These are phyloP conservation scores for Peribolospora baueri DNA, from an alignment of 768 basidiomycete species.

Conservation along the genomic window DNA sequence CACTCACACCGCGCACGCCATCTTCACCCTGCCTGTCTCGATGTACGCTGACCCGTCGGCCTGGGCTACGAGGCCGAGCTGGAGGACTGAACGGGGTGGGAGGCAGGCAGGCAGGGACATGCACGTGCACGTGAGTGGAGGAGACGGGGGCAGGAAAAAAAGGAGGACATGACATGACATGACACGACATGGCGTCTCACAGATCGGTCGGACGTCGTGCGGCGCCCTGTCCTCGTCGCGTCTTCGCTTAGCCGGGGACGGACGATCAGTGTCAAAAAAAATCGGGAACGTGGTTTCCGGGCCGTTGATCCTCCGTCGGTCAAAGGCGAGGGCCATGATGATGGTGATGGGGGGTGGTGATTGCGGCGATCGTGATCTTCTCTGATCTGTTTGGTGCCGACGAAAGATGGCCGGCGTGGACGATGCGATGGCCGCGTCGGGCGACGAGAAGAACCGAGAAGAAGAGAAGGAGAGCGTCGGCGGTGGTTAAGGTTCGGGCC, in stretches of 20 bases:
- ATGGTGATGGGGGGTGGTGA: too few species aligned
- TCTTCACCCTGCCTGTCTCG: constrained; percentile 71
- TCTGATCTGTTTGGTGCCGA: too few species aligned
- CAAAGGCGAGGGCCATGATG: constrained; percentile 21
- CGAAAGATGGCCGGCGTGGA: too few species aligned
- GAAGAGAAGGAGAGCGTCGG: too few species aligned
- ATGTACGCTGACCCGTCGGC: constrained; percentile 95
- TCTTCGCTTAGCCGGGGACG: constrained; percentile 17
- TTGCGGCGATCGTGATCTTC: too few species aligned
- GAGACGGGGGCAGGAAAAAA: constrained; percentile 1
- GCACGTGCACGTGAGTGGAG: constrained; percentile 4
- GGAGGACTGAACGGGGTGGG: constrained; percentile 38
- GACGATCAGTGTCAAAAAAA: constrained; percentile 22
- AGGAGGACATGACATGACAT: neutral
- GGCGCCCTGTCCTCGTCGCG: constrained; percentile 31
- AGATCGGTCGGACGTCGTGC: constrained; percentile 59
- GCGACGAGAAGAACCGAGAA: too few species aligned
- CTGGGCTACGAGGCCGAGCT: constrained; percentile 69
- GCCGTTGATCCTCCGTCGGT: constrained; percentile 70
- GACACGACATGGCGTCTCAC: constrained; percentile 26
- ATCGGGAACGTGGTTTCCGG: constrained; percentile 62
- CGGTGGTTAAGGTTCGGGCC: too few species aligned
- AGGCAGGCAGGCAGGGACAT: neutral
- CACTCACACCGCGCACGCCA: constrained; percentile 83
- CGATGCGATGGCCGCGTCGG: too few species aligned